Percentiles rank a stretch among this genome's conserved stretches.
These are phyloP conservation scores for Pythium insidiosum DNA, from an alignment of 352 stramenopile genomes.

Conservation along the genomic window DNA sequence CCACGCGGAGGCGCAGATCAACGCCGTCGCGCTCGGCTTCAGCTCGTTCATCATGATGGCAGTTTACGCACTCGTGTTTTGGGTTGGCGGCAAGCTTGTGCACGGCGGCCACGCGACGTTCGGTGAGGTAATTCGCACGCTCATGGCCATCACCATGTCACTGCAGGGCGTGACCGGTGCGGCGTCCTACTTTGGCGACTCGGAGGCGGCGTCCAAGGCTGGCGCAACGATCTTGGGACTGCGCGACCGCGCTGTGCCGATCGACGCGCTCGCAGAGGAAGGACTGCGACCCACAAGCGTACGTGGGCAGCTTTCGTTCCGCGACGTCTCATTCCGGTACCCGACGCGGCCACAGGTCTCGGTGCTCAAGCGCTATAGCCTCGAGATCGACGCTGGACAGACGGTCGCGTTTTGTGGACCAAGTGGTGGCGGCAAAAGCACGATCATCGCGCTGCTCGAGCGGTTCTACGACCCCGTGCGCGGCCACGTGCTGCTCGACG, in stretches of 20 bases:
- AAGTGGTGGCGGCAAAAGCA: conserved; percentile 1
- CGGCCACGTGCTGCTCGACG: conserved; percentile 59
- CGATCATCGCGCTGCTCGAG: conserved; percentile 27
- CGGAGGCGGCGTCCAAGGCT: conserved; percentile 63
- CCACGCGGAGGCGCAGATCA: conserved; percentile 15
- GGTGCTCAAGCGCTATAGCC: conserved; percentile 74
- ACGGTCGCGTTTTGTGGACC: conserved; percentile 31
- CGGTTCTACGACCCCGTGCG: conserved; percentile 50
- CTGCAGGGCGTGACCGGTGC: conserved; percentile 10
- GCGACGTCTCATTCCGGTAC: conserved; percentile 63
- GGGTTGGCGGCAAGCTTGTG: conserved; percentile 31
- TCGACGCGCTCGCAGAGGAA: conserved; percentile 23
- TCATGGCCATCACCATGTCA: conserved; percentile 32
- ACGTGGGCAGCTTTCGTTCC: conserved; percentile 39
- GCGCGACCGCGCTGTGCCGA: conserved; percentile 15
- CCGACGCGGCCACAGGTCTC: conserved; percentile 39
- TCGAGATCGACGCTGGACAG: conserved; percentile 56
- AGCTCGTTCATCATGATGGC: conserved; percentile 39
- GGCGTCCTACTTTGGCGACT: conserved; percentile 18
- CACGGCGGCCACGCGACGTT: conserved; percentile 17
- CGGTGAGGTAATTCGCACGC: conserved; percentile 18
- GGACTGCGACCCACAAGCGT: conserved; percentile 8
- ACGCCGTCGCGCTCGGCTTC: conserved; percentile 35
- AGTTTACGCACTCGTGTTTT: conserved; percentile 33
- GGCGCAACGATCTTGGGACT: conserved; percentile 24